Conservation (phyloP, 768 basidiomycete species). For the Boletales sp. region DNA sequence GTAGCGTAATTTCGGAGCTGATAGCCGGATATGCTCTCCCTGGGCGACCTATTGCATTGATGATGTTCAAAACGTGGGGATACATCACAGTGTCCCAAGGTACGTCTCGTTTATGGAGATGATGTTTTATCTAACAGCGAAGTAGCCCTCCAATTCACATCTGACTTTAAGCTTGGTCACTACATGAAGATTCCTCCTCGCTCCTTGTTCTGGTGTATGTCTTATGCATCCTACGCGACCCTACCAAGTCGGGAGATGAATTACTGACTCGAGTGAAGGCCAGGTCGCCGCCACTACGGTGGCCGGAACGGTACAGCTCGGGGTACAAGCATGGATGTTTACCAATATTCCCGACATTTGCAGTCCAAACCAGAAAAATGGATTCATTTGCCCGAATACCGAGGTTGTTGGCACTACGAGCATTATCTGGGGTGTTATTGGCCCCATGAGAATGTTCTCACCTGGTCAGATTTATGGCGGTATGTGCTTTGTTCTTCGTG, state of each 20-base stretch:
- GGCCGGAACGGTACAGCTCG: conserved; percentile 64
- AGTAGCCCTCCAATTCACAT: conserved; percentile 56
- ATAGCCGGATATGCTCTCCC: conserved; percentile 55
- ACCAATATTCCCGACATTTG: conserved; percentile 36
- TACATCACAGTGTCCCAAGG: conserved; percentile 59
- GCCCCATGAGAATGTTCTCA: conserved; percentile 69
- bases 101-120: neutral
- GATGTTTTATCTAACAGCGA: neutral
- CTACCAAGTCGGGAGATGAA: neutral
- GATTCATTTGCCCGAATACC: conserved; percentile 68
- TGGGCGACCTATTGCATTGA: conserved; percentile 72
- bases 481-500: conserved; percentile 8
- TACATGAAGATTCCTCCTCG: conserved; percentile 69
- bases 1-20: conserved; percentile 42
- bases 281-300: conserved; percentile 64
- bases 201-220: conserved; percentile 56
- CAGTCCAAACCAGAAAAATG: conserved; percentile 32
- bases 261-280: conserved; percentile 1
- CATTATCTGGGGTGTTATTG: conserved; percentile 81
- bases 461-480: conserved; percentile 57
- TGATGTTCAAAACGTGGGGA: conserved; percentile 79
- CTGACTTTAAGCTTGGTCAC: conserved; percentile 76
- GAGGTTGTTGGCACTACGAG: conserved; percentile 77
- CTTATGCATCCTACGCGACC: neutral
- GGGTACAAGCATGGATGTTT: conserved; percentile 63